A percentile compares a stretch with the other conserved stretches of the same genome.
Evolutionary conservation across 208 protist species (phyloP).

Genomic region (Blastocrithidia nonstop): DNA sequence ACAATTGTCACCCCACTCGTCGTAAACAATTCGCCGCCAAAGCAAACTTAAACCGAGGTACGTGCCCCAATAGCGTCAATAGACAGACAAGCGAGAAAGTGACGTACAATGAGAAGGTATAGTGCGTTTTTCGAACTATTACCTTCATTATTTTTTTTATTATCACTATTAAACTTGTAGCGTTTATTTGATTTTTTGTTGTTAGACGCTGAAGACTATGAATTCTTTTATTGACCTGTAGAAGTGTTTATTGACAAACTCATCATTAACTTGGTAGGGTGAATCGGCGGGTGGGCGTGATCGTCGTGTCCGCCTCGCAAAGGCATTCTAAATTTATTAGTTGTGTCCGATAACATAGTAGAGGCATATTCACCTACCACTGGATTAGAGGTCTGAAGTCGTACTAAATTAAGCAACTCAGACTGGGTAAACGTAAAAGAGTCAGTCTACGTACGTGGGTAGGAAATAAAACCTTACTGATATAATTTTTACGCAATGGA

Average conservation of each 20-base stretch:
- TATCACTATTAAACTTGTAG: background rate
- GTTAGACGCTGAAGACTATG: too few species aligned
- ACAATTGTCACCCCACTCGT: slow-evolving; percentile 78
- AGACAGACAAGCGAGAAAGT: slow-evolving; percentile 97
- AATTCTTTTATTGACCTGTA: too few species aligned
- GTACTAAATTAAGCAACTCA: slow-evolving; percentile 73
- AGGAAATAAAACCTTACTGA: slow-evolving; percentile 87
- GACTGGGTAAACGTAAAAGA: slow-evolving; percentile 77
- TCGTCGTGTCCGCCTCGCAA: slow-evolving; percentile 92
- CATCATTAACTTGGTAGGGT: too few species aligned
- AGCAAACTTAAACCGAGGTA: slow-evolving; percentile 56
- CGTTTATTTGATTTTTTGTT: slow-evolving; percentile 29
- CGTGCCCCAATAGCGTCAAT: slow-evolving; percentile 81
- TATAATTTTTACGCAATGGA: slow-evolving; percentile 84
- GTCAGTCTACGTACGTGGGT: slow-evolving; percentile 98
- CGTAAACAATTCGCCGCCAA: slow-evolving; percentile 80
- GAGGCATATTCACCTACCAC: slow-evolving; percentile 35
- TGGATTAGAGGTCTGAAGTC: slow-evolving; percentile 36
- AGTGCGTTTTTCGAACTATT: slow-evolving; percentile 46
- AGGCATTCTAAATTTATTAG: slow-evolving; percentile 72
- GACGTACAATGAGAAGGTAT: slow-evolving; percentile 93
- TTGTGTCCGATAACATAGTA: slow-evolving; percentile 34
- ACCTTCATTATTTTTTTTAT: background rate
- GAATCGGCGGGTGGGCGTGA: slow-evolving; percentile 97
- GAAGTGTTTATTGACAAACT: too few species aligned